A percentile compares a stretch with the other conserved stretches of the same genome.
phyloP scores from a whole-genome alignment of 192 early-diverging fungal species.

The Allomyces macrogynus region DNA sequence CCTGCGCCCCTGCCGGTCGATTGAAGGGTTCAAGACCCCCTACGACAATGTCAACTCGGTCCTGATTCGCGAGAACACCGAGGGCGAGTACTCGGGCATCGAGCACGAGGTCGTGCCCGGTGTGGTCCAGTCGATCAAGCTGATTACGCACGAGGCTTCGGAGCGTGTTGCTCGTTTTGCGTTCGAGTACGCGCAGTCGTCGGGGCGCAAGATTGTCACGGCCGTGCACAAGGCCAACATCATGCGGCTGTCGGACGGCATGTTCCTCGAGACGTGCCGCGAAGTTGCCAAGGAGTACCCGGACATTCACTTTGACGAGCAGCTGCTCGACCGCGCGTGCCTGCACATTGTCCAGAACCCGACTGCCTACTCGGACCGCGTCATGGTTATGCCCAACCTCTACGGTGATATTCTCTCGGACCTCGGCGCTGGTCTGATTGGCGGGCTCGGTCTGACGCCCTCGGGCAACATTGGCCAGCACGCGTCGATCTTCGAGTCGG shows the following conservation, averaged over 20 bases:
- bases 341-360: conserved; percentile 87
- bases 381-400: conserved; percentile 99
- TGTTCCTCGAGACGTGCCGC: conserved; percentile 82
- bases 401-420: conserved; percentile 98
- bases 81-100: conserved; percentile 99
- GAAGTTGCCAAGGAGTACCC: conserved; percentile 81
- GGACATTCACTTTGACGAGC: conserved; percentile 73
- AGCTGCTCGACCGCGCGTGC: conserved; percentile 86
- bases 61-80: conserved; percentile 98
- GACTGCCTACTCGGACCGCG: conserved; percentile 63
- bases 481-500: conserved; percentile 92
- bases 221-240: conserved; percentile 97
- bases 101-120: conserved; percentile 88
- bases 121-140: conserved; percentile 97
- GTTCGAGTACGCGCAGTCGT: conserved; percentile 74
- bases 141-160: conserved; percentile 90
- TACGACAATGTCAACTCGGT: conserved; percentile 95
- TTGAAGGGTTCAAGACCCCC: conserved; percentile 86
- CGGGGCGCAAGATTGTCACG: conserved; percentile 80
- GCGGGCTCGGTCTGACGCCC: conserved; percentile 92
- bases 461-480: conserved; percentile 97
- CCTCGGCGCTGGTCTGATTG: conserved; percentile 93
- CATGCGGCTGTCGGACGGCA: conserved; percentile 90
- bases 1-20: conserved; percentile 92
- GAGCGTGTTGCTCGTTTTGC: conserved; percentile 83